Base-by-base conservation (phyloP, 345 rosid species). In the Brassica incana region DNA sequence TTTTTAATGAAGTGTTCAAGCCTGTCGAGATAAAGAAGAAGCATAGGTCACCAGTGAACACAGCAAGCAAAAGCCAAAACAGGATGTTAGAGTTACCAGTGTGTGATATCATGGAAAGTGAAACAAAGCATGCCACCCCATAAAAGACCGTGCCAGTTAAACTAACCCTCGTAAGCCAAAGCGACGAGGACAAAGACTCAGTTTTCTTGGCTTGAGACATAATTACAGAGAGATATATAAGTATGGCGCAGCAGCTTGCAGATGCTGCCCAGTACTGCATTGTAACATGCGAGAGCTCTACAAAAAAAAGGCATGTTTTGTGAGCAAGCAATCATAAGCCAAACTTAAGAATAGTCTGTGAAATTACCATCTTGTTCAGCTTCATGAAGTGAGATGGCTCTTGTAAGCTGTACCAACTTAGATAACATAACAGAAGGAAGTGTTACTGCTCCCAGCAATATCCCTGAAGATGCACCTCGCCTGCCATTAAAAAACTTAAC, bases 391-490 rank as follows among this genome's bases (percentile, higher is more conserved):
- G 85, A 78, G 8, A 83, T 71, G 10, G 92, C 97, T 85, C 99
- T 86, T 10, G 89, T 83, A 18, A 90, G 85, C 88, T 91, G 99
- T 25, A 89, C 80, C 77, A 93, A 65, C 83, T 89, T 93, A 1
- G 97, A 90, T 11, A 95, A 72, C 86, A 91, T 87, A 43, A 95
- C 85, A 62, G 90, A 56, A 0, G 99, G 97, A 76, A 95, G 87
- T 48, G 98, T 90, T 38, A 90, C 90, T 10, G 96, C 91, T 67
- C 96, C 98, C 0, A 95, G 80, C 60, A 93, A 80, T 72, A 95
- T 90, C 81, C 99, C 99, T 4, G 99, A 93, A 1, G 98, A 87
- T 73, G 88, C 98, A 45, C 93, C 99, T 2, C 86, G 87, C 80
- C 99, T 95, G 23, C 18, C 56, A 48, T 48, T 48, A 14, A 1